Evolutionary conservation across 176 grass and related monocot genomes (phyloP), one percentile per base, ranked within the genome.

Genomic region (Lolium multiflorum): DNA sequence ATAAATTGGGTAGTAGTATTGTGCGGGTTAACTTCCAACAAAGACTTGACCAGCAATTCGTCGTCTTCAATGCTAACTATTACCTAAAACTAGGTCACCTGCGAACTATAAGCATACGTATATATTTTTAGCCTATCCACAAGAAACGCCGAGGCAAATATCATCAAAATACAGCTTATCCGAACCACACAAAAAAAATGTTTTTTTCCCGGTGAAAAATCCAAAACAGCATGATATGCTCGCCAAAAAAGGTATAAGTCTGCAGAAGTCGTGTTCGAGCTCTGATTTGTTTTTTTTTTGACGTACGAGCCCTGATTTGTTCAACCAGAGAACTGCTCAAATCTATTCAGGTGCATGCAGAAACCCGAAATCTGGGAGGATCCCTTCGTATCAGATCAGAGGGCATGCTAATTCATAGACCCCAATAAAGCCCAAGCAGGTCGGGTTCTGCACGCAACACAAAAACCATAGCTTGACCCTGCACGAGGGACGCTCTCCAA

Each of bases 131-230:
- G 56, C 58, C 16, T 68, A 58, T 0, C 14, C 63, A 11, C 35
- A 18, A 78, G 64, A 82, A 78, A 82, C 50, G 64, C 21, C 22
- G 41, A 64, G n/a, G 70, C n/a, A 66, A 51, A 59, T 11, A 64
- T 44, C 52, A 26, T 18, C 9, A 60, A 16, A 71, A 54, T 8
- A 90, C 57, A 60, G 41, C 71, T 78, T 11, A 65, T 35, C 12
- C 6, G 14, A 35, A 38, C 58, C 50, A 69, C 11, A 70, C 50
- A 77, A 20, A 9, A 37, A 20, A 41, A 64, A 3, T 2, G 3
- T 35, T 35, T 35, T 39, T 41, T 52, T n/a, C n/a, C 1, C 4
- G 17, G 59, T 47, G 44, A 38, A 62, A 80, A 83, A 66, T 58
- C 17, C 16, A 14, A 12, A 86, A 20, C 54, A 82, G 4, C 54